These are phyloP conservation scores for Stipa capillata DNA, from an alignment of 176 grass and related monocot species.

Conservation along the genomic window DNA sequence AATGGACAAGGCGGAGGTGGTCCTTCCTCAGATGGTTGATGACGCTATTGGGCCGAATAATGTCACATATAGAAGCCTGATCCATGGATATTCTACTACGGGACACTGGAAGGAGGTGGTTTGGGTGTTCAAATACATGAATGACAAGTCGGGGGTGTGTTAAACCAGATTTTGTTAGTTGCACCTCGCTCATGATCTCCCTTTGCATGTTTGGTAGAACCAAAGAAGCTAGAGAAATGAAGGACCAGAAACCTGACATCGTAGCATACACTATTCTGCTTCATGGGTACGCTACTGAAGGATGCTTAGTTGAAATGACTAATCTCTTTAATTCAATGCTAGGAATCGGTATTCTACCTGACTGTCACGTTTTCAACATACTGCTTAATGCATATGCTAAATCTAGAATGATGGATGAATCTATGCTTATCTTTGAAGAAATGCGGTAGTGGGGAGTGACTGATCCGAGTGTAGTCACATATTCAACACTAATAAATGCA, in stretches of 20 bases:
- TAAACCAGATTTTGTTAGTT: neutral
- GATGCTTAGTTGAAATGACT: neutral
- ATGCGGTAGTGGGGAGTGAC: neutral
- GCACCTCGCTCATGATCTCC: neutral
- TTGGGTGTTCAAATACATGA: neutral
- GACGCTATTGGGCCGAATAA: neutral
- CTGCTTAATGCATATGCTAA: neutral
- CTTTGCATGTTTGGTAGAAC: neutral
- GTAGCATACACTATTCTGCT: too few species aligned
- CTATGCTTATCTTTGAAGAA: neutral
- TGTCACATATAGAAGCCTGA: neutral
- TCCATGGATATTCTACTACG: too few species aligned
- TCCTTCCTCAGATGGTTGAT: neutral
- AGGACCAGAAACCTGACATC: neutral
- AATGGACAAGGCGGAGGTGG: too few species aligned
- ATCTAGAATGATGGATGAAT: neutral
- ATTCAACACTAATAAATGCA: constrained; percentile 1
- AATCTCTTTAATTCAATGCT: neutral
- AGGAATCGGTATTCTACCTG: neutral
- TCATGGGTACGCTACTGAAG: neutral
- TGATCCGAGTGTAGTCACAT: neutral
- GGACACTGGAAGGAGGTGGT: neutral
- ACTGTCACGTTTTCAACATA: neutral
- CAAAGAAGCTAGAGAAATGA: neutral
- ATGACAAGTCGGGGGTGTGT: too few species aligned